These are phyloP conservation scores for Geosmithia flava DNA, from an alignment of 2,329 filamentous ascomycete species.

Conservation along the genomic window DNA sequence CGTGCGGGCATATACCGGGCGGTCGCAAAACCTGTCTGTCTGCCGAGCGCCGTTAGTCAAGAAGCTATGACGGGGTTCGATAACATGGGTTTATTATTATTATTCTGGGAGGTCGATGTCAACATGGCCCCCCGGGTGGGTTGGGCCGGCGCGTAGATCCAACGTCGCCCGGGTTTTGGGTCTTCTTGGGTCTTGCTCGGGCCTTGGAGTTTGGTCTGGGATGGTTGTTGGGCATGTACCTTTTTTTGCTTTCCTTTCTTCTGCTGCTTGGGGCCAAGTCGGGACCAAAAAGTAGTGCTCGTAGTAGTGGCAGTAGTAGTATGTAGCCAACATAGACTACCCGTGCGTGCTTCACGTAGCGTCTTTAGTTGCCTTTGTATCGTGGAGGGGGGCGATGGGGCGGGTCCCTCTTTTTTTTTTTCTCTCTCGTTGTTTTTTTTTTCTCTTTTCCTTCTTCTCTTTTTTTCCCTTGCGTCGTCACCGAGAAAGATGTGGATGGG, in stretches of 20 bases:
- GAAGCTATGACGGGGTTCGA: not conserved
- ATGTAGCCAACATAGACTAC: not conserved
- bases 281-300: not conserved
- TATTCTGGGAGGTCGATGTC: slow-evolving; percentile 1
- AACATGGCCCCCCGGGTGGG: not conserved
- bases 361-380: not conserved
- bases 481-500: not conserved
- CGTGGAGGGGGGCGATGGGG: not conserved
- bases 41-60: not conserved
- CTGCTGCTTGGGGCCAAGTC: not conserved
- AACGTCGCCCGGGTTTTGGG: not conserved
- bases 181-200: not conserved
- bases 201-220: not conserved
- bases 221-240: not conserved
- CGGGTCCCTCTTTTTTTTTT: not conserved
- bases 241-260: not conserved
- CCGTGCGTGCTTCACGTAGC: not conserved
- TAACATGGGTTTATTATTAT: not conserved
- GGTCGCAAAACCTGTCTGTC: not conserved
- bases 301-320: no score
- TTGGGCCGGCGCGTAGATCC: slow-evolving; percentile 1
- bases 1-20: not conserved
- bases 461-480: not conserved
- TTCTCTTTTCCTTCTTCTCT: not conserved
- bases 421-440: not conserved